Percentiles rank a stretch among this genome's conserved stretches.
phyloP scores from a whole-genome alignment of 1,284 basidiomycete species.

The Ceratobasidium papillatum region DNA sequence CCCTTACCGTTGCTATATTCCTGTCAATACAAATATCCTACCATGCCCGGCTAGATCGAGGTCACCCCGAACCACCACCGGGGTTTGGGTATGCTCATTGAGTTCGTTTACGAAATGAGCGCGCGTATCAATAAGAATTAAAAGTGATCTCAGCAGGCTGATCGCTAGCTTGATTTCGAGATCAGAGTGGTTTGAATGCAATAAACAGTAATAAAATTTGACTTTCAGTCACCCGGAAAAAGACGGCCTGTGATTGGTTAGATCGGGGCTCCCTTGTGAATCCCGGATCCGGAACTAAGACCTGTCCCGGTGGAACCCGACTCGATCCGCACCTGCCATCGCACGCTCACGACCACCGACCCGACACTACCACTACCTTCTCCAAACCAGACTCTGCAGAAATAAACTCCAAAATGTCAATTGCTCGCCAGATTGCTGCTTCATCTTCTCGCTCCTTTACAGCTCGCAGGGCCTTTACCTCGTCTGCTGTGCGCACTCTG shows the following conservation, averaged over 20 bases:
- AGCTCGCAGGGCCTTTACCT: constrained; percentile 19
- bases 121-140: no score
- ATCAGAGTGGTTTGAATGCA: no score
- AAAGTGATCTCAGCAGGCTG: no score
- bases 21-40: no score
- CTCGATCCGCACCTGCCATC: constrained; percentile 27
- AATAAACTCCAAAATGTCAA: background rate
- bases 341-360: constrained; percentile 32
- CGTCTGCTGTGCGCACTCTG: constrained; percentile 21
- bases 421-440: background rate
- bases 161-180: no score
- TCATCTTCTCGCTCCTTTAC: constrained; percentile 6
- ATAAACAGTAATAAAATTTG: no score
- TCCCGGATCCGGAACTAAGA: constrained; percentile 26
- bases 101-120: no score
- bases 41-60: no score
- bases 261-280: constrained; percentile 22
- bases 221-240: background rate
- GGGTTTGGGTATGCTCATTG: no score
- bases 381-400: background rate
- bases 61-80: no score
- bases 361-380: background rate
- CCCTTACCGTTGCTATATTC: background rate
- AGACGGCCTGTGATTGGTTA: constrained; percentile 13
- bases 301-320: constrained; percentile 16